Evolutionary conservation across 352 stramenopile genomes (phyloP), one percentile per base, ranked within the genome.

Genomic region (Phytopythium montanum): DNA sequence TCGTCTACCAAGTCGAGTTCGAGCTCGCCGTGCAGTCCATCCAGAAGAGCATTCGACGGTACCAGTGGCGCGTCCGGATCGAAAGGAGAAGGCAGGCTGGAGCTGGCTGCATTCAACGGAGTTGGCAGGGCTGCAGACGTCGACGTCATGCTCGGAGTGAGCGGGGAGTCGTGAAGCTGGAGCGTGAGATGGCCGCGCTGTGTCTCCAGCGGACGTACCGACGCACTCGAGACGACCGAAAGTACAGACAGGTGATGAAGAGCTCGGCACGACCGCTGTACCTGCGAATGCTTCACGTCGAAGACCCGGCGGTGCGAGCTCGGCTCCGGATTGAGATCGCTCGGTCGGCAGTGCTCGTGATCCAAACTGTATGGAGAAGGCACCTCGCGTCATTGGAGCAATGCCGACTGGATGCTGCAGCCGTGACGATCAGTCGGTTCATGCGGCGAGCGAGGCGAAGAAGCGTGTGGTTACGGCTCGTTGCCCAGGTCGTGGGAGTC

Each of bases 1-100:
- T 85, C 36, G 74, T 85, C 10, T 69, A 81, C 28, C 58, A 70
- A 56, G 65, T 85, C n/a, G 75, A 86, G 68, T 80, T 75, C 45
- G 54, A 65, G 18, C 56, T 58, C 23, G 78, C 75, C 18, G 70
- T 85, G 13, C 28, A 58, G n/a, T 69, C 64, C 1, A 77, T 88
- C 48, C 79, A 88, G 50, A 50, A 67, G 2, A 62, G 73, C 54
- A 26, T 80, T 13, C 65, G 71, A 13, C 68, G 76, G 0, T 86
- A 75, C 56, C 69, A 83, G 18, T 85, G 71, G 42, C 72, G 75
- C 7, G 62, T 72, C 25, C 72, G 65, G 5, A 38, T 78, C 18
- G 66, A 68, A 14, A 67, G 45, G 23, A 66, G 64, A 12, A 66
- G 65, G 16, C 62, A 68, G 19, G 50, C 31, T 10, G 62, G 57